These are phyloP conservation scores for Aureobasidium pullulans DNA, from an alignment of 2,329 filamentous ascomycete genomes.

Conservation along the genomic window DNA sequence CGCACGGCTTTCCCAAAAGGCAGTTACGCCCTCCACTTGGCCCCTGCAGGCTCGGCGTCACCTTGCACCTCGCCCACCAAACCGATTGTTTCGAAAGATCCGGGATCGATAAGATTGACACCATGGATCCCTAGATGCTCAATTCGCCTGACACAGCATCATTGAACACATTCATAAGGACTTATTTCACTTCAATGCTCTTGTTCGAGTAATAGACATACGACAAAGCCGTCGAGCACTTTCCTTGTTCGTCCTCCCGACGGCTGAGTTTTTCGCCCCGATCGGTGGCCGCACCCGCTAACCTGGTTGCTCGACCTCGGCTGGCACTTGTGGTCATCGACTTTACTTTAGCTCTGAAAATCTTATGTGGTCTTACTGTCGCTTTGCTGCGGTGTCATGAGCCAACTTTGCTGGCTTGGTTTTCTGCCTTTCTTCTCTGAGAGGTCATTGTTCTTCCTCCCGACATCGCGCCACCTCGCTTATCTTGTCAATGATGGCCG, in stretches of 20 bases:
- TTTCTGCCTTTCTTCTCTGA: not conserved
- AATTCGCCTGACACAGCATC: no score
- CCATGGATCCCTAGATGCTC: no score
- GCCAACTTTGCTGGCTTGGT: no score
- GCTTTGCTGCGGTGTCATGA: no score
- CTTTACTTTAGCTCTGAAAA: not conserved
- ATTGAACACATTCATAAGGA: not conserved
- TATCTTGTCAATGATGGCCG: not conserved
- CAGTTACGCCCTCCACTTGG: not conserved
- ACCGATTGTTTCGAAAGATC: not conserved
- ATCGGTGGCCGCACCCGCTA: not conserved
- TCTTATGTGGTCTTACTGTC: not conserved
- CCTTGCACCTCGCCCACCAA: not conserved
- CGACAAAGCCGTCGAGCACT: no score
- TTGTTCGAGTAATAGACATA: no score
- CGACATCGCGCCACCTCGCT: not conserved
- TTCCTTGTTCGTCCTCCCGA: no score
- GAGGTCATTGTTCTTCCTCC: not conserved
- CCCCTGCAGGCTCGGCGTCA: not conserved
- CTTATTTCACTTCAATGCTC: no score
- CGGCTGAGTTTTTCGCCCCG: not conserved
- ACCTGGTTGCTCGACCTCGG: not conserved
- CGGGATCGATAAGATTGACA: conserved; percentile 15
- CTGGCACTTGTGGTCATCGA: not conserved
- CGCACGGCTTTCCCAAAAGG: not conserved